Evolutionary conservation across 2,329 filamentous ascomycete genomes (phyloP), one percentile per base, ranked within the genome.

Genomic region (Curvularia hawaiiensis): DNA sequence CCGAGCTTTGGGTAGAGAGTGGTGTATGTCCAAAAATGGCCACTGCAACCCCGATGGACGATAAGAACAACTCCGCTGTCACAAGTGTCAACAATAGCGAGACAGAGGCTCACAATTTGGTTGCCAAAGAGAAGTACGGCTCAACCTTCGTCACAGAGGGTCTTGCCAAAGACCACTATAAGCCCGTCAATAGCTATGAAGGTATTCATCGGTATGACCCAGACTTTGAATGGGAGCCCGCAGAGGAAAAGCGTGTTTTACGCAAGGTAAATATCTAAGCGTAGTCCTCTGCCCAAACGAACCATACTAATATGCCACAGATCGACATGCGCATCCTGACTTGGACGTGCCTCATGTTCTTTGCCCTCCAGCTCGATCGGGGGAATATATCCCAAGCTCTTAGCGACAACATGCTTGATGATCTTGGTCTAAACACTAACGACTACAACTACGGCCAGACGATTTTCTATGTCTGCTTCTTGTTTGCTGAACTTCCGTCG

Each of bases 381-480:
- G 77, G 76, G n/a, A 82, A 82, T 54, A 78, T 82, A 50, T 62
- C 67, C 3, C 74, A 77, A 53, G 75, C 74, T 1, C 56, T 77
- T 2, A 71, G 67, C 14, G 74, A 75, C 61, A 76, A 76, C 51
- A 49, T 77, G 41, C 64, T 77, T 4, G 44, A 54, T 2, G 74
- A 77, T 50, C 63, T 77, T 9, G 39, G 55, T 9, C 61, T 76
- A 51, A 73, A 68, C 48, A 77, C 75, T 45, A 76, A 75, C 52
- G 73, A 76, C 58, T 76, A 75, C 65, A 77, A 77, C 55, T 73
- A 71, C 41, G 74, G 74, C 9, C 71, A 79, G 49, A 78, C 77
- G 0, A 79, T 90, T 10, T 96, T 96, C 80, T 94, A 90, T 76
- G 83, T 85, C 24, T 92, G 91, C 76, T 96, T 96, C 78, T 91